phyloP scores from a whole-genome alignment of 2,329 filamentous ascomycete species.

The Diaporthe eres region DNA sequence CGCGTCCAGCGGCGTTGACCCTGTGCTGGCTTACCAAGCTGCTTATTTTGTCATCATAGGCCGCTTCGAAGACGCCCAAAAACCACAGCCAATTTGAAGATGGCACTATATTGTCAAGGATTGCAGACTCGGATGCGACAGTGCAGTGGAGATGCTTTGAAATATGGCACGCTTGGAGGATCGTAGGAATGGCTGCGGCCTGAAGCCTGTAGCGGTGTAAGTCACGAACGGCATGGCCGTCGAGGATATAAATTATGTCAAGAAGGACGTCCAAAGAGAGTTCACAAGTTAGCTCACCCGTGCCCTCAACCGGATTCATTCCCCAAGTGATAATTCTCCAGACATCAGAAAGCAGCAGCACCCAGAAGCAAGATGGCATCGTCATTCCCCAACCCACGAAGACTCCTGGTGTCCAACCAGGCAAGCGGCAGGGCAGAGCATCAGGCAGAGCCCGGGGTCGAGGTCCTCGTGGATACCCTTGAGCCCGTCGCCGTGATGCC shows the following conservation, averaged over 20 bases:
- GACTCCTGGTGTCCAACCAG: slow-evolving; percentile 30
- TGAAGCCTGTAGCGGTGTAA: too few relatives aligned
- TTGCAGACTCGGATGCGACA: neutral
- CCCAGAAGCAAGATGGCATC: slow-evolving; percentile 8
- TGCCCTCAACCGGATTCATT: neutral
- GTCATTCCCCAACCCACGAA: slow-evolving; percentile 15
- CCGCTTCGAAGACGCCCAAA: neutral
- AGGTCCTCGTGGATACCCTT: slow-evolving; percentile 26
- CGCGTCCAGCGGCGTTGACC: neutral
- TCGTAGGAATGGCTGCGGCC: neutral
- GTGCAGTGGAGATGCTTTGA: slow-evolving; percentile 14
- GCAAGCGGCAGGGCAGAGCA: neutral
- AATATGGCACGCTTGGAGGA: neutral
- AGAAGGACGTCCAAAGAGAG: neutral
- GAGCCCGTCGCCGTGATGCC: slow-evolving; percentile 10
- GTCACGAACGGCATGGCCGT: too few relatives aligned
- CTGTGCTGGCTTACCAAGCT: slow-evolving; percentile 10
- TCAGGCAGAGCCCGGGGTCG: slow-evolving; percentile 30
- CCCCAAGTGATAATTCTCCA: neutral
- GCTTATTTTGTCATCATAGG: slow-evolving; percentile 7
- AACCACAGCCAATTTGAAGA: neutral
- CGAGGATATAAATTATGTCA: neutral
- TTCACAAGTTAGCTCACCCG: neutral
- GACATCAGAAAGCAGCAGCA: neutral
- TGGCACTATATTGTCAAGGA: neutral